These are phyloP conservation scores for Phaeophleospora eucalypticola DNA, from an alignment of 2,329 filamentous ascomycete species.

Conservation along the genomic window DNA sequence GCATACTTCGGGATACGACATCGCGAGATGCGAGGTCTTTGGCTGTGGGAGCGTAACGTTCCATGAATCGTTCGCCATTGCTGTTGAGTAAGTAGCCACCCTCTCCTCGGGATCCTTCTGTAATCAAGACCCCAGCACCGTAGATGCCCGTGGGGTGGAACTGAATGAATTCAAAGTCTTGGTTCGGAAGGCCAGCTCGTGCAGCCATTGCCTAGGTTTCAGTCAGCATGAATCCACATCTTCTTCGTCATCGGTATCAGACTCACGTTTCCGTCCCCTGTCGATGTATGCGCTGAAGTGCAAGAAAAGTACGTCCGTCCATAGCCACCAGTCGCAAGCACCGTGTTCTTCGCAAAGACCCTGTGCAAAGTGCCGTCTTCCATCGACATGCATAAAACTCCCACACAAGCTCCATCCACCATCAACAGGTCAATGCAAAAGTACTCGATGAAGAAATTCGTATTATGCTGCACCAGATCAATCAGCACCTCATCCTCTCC, in stretches of 20 bases:
- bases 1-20: conserved; percentile 47
- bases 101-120: conserved; percentile 49
- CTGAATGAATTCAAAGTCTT: conserved; percentile 51
- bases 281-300: conserved; percentile 48
- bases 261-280: conserved; percentile 45
- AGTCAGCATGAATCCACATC: conserved; percentile 1
- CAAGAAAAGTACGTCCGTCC: conserved; percentile 50
- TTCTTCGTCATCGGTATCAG: neutral
- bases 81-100: conserved; percentile 49
- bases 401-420: conserved; percentile 46
- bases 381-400: conserved; percentile 46
- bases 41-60: conserved; percentile 49
- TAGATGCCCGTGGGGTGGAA: conserved; percentile 51
- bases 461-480: conserved; percentile 33
- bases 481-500: conserved; percentile 26
- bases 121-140: conserved; percentile 48
- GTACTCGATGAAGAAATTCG: conserved; percentile 50
- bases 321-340: conserved; percentile 49
- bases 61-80: conserved; percentile 50
- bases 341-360: conserved; percentile 47
- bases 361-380: conserved; percentile 49
- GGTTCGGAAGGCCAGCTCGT: conserved; percentile 46
- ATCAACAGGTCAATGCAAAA: conserved; percentile 49
- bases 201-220: conserved; percentile 43
- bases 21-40: conserved; percentile 49